These are phyloP conservation scores for Avena insularis DNA, from an alignment of 176 grass and related monocot genomes.

Conservation along the genomic window DNA sequence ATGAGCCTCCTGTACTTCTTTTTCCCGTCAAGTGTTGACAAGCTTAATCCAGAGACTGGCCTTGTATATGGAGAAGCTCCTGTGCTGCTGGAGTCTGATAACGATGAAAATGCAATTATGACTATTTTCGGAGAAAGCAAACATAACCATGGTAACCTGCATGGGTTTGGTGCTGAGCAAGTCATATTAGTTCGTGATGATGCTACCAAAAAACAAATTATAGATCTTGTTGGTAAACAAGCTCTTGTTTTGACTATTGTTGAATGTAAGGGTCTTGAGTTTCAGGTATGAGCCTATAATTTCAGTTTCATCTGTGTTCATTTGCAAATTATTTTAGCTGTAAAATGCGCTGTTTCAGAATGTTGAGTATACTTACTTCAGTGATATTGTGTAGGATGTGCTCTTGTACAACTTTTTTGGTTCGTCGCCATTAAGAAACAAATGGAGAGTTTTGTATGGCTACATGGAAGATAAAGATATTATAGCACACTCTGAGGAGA, in stretches of 20 bases:
- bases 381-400: constrained; percentile 67
- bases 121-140: constrained; percentile 80
- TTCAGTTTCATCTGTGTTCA: not conserved
- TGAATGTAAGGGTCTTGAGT: constrained; percentile 94
- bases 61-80: constrained; percentile 87
- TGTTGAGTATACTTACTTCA: not conserved
- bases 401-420: constrained; percentile 87
- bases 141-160: constrained; percentile 8
- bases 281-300: constrained; percentile 58
- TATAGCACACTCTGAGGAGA: constrained; percentile 42
- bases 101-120: constrained; percentile 80
- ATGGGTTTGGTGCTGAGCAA: constrained; percentile 88
- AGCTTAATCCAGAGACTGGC: constrained; percentile 72
- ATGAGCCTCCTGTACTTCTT: constrained; percentile 79
- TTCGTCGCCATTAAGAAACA: constrained; percentile 69
- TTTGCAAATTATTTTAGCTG: not conserved
- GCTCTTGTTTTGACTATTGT: constrained; percentile 85
- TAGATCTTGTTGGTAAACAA: constrained; percentile 66
- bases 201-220: constrained; percentile 63
- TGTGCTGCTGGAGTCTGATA: constrained; percentile 72
- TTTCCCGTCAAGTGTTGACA: constrained; percentile 78
- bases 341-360: not conserved
- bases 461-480: constrained; percentile 67
- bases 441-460: constrained; percentile 83
- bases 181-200: constrained; percentile 79